Evolutionary conservation across 192 early-diverging fungal species (phyloP).

Genomic region (Mortierella claussenii): DNA sequence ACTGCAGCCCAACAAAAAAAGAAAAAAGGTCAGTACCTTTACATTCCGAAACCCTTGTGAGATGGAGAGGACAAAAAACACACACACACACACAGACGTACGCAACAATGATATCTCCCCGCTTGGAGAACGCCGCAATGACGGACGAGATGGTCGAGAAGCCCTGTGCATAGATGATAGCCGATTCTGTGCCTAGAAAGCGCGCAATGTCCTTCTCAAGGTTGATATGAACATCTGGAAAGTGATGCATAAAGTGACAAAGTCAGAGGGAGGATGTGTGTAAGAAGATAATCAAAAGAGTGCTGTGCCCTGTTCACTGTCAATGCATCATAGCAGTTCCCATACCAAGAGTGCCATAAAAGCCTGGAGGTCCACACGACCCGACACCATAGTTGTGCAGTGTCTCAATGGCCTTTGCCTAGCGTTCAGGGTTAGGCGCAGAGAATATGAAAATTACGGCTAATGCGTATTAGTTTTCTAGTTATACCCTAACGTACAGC

Average conservation of each 20-base stretch:
- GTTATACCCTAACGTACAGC: too few relatives aligned
- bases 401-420: conserved; percentile 83
- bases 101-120: conserved; percentile 93
- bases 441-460: too few relatives aligned
- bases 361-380: conserved; percentile 94
- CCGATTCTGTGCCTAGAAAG: conserved; percentile 84
- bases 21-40: too few relatives aligned
- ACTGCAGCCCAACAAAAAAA: conserved; percentile 53
- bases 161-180: conserved; percentile 96
- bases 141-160: conserved; percentile 93
- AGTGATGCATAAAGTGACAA: neutral
- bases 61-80: too few relatives aligned
- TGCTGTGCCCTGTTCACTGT: too few relatives aligned
- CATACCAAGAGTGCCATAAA: conserved; percentile 84
- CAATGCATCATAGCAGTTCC: too few relatives aligned
- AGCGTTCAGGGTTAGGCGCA: too few relatives aligned
- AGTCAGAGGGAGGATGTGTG: too few relatives aligned
- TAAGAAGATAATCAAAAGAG: neutral
- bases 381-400: conserved; percentile 96
- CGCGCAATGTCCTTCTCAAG: conserved; percentile 87
- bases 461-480: too few relatives aligned
- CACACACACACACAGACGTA: conserved; percentile 54
- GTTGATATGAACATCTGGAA: conserved; percentile 92
- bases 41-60: too few relatives aligned
- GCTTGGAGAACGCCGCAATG: conserved; percentile 96